These are phyloP conservation scores for Chloranthus sessilifolius DNA, from an alignment of 164 flowering plant species.

Conservation along the genomic window DNA sequence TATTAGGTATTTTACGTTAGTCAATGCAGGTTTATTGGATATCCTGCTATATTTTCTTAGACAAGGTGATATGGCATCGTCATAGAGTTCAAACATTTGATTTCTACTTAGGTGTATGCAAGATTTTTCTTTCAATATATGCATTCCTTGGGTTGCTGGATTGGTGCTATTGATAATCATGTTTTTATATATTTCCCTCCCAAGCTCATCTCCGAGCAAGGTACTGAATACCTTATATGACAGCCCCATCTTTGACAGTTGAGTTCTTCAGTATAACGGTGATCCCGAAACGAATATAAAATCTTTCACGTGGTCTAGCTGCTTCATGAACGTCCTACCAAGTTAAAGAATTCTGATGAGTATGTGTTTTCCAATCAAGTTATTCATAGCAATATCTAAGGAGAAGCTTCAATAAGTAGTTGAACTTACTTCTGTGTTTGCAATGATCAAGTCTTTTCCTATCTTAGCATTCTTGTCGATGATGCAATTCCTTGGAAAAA, in stretches of 20 bases:
- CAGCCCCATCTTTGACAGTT: slow-evolving; percentile 66
- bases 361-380: no score
- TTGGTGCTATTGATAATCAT: no score
- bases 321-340: slow-evolving; percentile 86
- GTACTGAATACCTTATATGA: slow-evolving; percentile 25
- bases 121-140: no score
- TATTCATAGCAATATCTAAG: neutral
- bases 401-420: neutral
- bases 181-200: no score
- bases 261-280: slow-evolving; percentile 74
- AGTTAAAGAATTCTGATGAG: slow-evolving; percentile 7
- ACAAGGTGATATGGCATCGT: no score
- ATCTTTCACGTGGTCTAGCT: slow-evolving; percentile 70
- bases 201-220: slow-evolving; percentile 3
- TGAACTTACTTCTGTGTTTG: slow-evolving; percentile 67
- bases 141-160: no score
- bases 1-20: no score
- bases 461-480: slow-evolving; percentile 86
- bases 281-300: slow-evolving; percentile 83
- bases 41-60: no score
- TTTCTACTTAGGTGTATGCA: no score
- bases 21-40: no score
- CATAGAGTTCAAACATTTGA: no score
- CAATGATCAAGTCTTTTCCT: slow-evolving; percentile 66
- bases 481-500: slow-evolving; percentile 57